A percentile compares a stretch with the other conserved stretches of the same genome.
phyloP scores from a whole-genome alignment of 257 asterid species.

The Salvia miltiorrhiza region DNA sequence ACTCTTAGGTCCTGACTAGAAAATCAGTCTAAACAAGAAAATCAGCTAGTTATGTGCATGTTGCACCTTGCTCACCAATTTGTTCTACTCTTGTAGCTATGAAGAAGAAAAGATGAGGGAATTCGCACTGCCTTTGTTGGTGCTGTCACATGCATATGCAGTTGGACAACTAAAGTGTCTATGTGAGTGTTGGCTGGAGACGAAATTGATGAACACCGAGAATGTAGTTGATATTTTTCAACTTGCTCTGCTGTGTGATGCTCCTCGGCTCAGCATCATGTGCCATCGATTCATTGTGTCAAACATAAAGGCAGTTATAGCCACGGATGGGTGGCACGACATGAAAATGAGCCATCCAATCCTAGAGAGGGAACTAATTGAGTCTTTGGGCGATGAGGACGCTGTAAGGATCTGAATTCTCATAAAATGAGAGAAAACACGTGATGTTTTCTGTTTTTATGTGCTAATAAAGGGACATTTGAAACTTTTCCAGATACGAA shows the following conservation, averaged over 20 bases:
- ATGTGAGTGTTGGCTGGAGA: conserved; percentile 66
- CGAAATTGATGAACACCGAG: conserved; percentile 44
- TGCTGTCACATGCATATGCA: conserved; percentile 65
- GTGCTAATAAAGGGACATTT: neutral
- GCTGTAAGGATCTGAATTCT: conserved; percentile 36
- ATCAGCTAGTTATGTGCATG: too few relatives aligned
- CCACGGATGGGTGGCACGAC: conserved; percentile 72
- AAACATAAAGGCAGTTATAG: conserved; percentile 59
- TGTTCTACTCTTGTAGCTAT: conserved; percentile 34
- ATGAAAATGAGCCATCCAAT: conserved; percentile 87
- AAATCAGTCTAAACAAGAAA: too few relatives aligned
- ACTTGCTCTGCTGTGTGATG: conserved; percentile 76
- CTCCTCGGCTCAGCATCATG: conserved; percentile 73
- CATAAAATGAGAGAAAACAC: too few relatives aligned
- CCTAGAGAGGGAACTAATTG: conserved; percentile 56
- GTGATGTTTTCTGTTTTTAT: neutral
- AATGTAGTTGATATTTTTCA: conserved; percentile 72
- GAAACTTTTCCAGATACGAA: conserved; percentile 35
- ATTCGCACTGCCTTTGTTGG: conserved; percentile 59
- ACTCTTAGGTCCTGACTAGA: too few relatives aligned
- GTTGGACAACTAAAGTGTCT: conserved; percentile 57
- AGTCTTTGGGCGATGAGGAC: conserved; percentile 45
- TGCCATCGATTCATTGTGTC: conserved; percentile 61
- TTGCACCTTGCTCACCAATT: too few relatives aligned
- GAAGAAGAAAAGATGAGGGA: conserved; percentile 67